Evolutionary conservation across 129 eudicot genomes (phyloP), one percentile per base, ranked within the genome.

Genomic region (Scalesia atractyloides): DNA sequence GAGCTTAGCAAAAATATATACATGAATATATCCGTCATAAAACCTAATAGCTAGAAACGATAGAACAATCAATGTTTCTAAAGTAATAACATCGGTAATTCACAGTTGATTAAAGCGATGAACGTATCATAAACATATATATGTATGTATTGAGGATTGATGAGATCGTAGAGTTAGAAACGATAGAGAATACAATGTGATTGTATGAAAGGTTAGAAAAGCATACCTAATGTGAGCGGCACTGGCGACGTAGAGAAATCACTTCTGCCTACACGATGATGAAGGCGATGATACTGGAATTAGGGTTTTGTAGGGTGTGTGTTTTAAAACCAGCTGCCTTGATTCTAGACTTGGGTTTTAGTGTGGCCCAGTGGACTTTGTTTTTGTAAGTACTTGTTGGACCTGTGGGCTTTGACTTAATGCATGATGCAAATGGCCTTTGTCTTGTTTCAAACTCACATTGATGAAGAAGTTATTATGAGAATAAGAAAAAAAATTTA

Each of bases 231-330:
- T 9, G 68, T 47, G 46, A 41, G 14, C 66, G 19, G 15, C 75
- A 20, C 75, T 54, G 48, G 76, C 33, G 68, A 59, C 77, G 33
- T 24, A 60, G 11, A 44, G 43, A 12, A 39, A 12, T 41, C 43
- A 56, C n/a, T 22, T 57, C 12, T 56, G 62, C 14, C 9, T 58
- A 58, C 34, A 73, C 6, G 77, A 46, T 26, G 59, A 26, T 26
- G 59, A 26, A 72, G 76, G 58, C 16, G 67, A 72, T 43, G 67
- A 72, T 43, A 57, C 47, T 22, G 36, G 69, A 13, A 59, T 73
- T 73, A 73, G 77, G 77, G 69, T 73, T 73, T 73, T 73, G 69
- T 30, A 60, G 48, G 5, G 47, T 9, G 68, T 73, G 57, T 26
- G 14, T 71, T 56, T 24, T 2, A 19, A 30, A 59, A 6, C 18